Percentiles rank a stretch among this genome's conserved stretches.
phyloP scores from a whole-genome alignment of 805 yeast species.

The Clavispora phyllophila region DNA sequence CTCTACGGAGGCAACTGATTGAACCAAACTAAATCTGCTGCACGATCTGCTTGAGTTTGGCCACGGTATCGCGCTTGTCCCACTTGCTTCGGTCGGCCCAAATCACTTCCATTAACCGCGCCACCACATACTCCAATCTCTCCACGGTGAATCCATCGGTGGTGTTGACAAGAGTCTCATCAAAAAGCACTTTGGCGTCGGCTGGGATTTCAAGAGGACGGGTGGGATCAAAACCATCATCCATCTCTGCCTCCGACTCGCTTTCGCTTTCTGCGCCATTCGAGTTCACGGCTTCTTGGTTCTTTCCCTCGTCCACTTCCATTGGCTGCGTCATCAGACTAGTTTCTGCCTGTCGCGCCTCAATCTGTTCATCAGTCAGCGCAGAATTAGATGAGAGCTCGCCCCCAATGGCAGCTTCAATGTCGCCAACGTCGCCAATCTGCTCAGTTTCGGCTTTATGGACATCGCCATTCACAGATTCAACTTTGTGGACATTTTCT shows the following conservation, averaged over 20 bases:
- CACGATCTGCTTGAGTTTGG: conserved; percentile 21
- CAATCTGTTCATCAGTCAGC: no score
- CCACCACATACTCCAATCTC: conserved; percentile 42
- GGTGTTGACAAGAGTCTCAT: conserved; percentile 20
- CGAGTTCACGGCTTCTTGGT: no score
- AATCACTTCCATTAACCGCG: conserved; percentile 63
- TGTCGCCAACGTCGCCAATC: no score
- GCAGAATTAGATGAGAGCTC: no score
- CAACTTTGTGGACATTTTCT: no score
- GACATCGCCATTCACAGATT: no score
- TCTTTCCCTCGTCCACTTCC: conserved; percentile 1
- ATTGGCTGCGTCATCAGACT: conserved; percentile 3
- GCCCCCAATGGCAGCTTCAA: no score
- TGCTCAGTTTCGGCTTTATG: no score
- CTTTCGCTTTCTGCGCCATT: no score
- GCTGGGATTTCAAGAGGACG: conserved; percentile 42
- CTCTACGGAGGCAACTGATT: no score
- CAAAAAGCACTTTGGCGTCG: conserved; percentile 20
- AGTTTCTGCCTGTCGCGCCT: not conserved
- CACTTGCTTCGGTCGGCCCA: conserved; percentile 60
- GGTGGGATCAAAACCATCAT: conserved; percentile 42
- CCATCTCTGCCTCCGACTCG: conserved; percentile 35
- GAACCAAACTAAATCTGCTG: not conserved
- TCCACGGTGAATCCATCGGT: conserved; percentile 34
- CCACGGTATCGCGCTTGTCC: conserved; percentile 39